A percentile compares a stretch with the other conserved stretches of the same genome.
These are phyloP conservation scores for Tremellales sp. DNA, from an alignment of 1,284 basidiomycete species.

Conservation along the genomic window DNA sequence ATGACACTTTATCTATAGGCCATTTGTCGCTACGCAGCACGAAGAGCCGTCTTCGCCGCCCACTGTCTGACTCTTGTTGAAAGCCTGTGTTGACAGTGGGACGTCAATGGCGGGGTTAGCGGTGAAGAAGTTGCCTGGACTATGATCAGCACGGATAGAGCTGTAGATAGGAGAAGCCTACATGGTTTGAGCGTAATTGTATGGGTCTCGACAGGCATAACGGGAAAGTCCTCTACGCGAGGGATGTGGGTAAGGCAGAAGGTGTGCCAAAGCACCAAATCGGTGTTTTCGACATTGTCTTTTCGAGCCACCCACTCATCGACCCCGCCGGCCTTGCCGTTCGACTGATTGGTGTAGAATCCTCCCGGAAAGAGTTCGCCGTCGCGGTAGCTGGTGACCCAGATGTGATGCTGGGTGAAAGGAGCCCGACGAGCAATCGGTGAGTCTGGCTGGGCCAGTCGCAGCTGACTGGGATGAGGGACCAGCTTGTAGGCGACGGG, in stretches of 20 bases:
- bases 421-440: conserved; percentile 6
- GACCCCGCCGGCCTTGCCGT: conserved; percentile 11
- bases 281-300: conserved; percentile 19
- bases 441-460: conserved; percentile 8
- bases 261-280: conserved; percentile 22
- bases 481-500: conserved; percentile 16
- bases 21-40: too few species aligned
- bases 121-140: conserved; percentile 13
- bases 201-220: conserved; percentile 21
- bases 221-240: conserved; percentile 25
- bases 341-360: conserved; percentile 15
- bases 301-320: conserved; percentile 16
- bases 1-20: too few species aligned
- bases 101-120: conserved; percentile 13
- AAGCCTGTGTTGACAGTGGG: conserved; percentile 27
- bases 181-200: conserved; percentile 17
- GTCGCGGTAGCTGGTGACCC: conserved; percentile 13
- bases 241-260: conserved; percentile 24
- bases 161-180: conserved; percentile 1
- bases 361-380: conserved; percentile 13
- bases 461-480: conserved; percentile 12
- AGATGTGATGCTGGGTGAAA: conserved; percentile 13
- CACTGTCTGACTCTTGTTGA: conserved; percentile 30
- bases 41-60: too few species aligned
- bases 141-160: too few species aligned